These are phyloP conservation scores for Scleromitrula shiraiana DNA, from an alignment of 2,329 filamentous ascomycete species.

Conservation along the genomic window DNA sequence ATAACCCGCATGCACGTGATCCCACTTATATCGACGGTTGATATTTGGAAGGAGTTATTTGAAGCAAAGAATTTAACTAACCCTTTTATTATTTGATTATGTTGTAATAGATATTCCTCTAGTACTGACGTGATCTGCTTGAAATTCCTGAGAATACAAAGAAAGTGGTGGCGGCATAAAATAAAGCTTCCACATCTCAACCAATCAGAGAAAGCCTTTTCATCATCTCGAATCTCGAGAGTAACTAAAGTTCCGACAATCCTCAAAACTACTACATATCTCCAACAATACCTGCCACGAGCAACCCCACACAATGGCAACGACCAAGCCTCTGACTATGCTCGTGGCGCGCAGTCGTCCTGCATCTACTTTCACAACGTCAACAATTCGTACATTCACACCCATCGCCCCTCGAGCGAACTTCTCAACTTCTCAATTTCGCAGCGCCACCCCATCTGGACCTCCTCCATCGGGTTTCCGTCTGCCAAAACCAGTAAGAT, in stretches of 20 bases:
- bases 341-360: constrained; percentile 30
- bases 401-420: constrained; percentile 17
- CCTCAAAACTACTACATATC: constrained; percentile 13
- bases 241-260: constrained; percentile 7
- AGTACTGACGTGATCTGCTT: no score
- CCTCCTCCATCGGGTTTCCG: constrained; percentile 77
- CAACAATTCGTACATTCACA: constrained; percentile 20
- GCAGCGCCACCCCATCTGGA: constrained; percentile 59
- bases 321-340: constrained; percentile 30
- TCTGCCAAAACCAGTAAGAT: constrained; percentile 62
- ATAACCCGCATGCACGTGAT: background rate
- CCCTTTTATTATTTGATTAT: background rate
- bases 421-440: constrained; percentile 26
- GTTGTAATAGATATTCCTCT: no score
- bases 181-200: background rate
- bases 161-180: constrained; percentile 2
- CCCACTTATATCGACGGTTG: background rate
- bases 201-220: constrained; percentile 8
- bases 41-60: background rate
- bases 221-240: constrained; percentile 5
- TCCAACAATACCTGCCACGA: constrained; percentile 26
- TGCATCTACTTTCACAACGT: constrained; percentile 21
- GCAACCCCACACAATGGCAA: constrained; percentile 29
- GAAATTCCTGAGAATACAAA: background rate
- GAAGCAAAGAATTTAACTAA: background rate